Base-by-base conservation (phyloP, 345 rosid species). In the Linum tenue region DNA sequence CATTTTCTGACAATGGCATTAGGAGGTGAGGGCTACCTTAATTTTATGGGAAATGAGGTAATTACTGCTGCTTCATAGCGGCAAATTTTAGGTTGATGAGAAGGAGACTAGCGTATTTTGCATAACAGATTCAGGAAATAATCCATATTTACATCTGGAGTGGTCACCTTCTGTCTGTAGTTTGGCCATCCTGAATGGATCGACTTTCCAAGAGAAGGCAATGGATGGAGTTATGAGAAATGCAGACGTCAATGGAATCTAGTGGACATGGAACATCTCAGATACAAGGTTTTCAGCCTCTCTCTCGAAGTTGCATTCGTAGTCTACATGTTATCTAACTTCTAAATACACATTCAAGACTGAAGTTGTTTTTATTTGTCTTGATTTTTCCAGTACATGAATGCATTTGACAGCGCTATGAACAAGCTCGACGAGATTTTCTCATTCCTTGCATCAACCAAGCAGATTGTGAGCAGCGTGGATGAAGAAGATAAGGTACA, bases 171-270 rank as follows among this genome's bases (percentile, higher is more conserved):
- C 7, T 2, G 8, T 56, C 31, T 64, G 42, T 72, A 88, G 95
- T 88, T 85, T 78, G 95, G 91, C 65, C 95, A 88, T 75, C 89
- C 95, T 48, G 95, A 88, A 66, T 88, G 95, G 95, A 85, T 88
- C 43, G 91, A 88, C 73, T 88, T 88, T 70, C 95, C 95, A 12
- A 83, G 91, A 78, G 91, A 88, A 79, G 95, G 91, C 77, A 88
- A 88, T 68, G 86, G 70, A 17, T 88, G 95, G 95, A 88, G 84
- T 72, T 88, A 88, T 65, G 95, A 85, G 5, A 88, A 76, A 65
- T 85, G 95, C 69, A 83, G 89, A 73, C 84, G 95, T 59, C 89
- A 82, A 35, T 85, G 91, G 95, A 64, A 76, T 71, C 81, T 88
- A 43, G 82, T 69, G 58, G 87, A 85, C 55, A 55, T 77, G 15